Percentiles rank a stretch among this genome's conserved stretches.
phyloP scores from a whole-genome alignment of 2,329 filamentous ascomycete genomes.

The Xylariaceae sp. region DNA sequence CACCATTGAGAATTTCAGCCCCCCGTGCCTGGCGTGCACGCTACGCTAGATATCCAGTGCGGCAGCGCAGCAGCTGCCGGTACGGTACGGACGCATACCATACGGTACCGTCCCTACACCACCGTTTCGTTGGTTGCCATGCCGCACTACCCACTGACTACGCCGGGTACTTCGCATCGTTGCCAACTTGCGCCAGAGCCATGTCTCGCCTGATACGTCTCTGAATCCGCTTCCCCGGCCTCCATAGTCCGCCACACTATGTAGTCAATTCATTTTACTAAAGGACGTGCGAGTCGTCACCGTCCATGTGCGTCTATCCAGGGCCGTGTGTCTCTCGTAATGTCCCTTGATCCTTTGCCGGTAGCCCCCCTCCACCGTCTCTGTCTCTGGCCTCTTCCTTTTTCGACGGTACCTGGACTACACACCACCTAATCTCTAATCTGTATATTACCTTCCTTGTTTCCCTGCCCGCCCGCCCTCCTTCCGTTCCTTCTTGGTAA shows the following conservation, averaged over 20 bases:
- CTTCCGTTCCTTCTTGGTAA: conserved; percentile 13
- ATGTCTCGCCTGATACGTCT: background rate
- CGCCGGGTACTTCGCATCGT: too few species aligned
- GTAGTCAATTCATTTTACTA: conserved; percentile 31
- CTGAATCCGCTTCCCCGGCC: conserved; percentile 31
- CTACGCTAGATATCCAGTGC: background rate
- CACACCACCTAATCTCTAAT: too few species aligned
- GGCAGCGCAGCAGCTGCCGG: too few species aligned
- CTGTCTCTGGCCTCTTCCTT: too few species aligned
- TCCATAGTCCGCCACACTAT: conserved; percentile 1
- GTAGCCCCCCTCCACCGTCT: background rate
- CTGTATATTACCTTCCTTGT: conserved; percentile 17
- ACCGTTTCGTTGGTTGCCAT: background rate
- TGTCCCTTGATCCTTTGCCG: background rate
- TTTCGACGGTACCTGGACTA: background rate
- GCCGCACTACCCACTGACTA: background rate
- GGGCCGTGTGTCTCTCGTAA: too few species aligned
- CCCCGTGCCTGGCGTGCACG: background rate
- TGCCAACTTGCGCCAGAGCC: too few species aligned
- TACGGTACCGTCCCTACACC: too few species aligned
- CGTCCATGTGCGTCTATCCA: too few species aligned
- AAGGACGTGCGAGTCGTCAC: conserved; percentile 15
- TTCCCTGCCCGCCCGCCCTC: conserved; percentile 1
- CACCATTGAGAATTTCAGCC: background rate
- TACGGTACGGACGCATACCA: too few species aligned